Evolutionary conservation across 2,329 filamentous ascomycete genomes (phyloP), one percentile per base, ranked within the genome.

Genomic region (Orbilia oligospora): DNA sequence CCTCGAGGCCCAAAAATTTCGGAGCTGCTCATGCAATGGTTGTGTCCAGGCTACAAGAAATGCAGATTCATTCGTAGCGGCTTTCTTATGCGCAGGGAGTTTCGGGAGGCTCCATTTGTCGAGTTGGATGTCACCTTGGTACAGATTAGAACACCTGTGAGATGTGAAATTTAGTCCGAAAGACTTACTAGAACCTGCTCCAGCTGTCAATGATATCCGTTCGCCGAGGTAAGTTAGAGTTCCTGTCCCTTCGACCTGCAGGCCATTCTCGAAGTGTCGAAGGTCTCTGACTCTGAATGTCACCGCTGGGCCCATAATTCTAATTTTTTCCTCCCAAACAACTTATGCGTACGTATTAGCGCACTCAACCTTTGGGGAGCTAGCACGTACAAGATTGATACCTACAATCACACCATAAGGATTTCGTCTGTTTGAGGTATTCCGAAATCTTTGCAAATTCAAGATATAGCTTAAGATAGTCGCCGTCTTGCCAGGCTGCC

Each of bases 81-180:
- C 75, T 33, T 27, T 72, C 20, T 51, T 68, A 49, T 64, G 68
- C 1, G 44, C 16, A 4, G 68, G 68, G 24, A 78, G 30, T 20
- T 78, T 78, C 8, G 75, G 75, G 33, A 78, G 63, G 22, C 56
- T 72, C 75, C 75, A 78, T 65, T 65, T 68, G 44, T 78, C 75
- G 1, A 78, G 55, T 58, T 78, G 68, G 10, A 78, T 71, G 14
- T 53, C 68, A 33, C 68, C 73, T 77, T 18, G 2, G 14, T n/a
- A 16, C 9, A 0, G 3, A 18, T 58, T 38, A 58, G 53, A n/a
- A 55, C 24, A 2, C 8, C 16, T 16, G 33, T n/a, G 12, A 20
- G 10, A 22, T 46, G n/a, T 14, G 0, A 9, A 36, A 6, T 36
- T 36, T 36, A 2, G 36, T 41, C 4, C 33, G 22, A 22, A n/a